Percentiles rank a stretch among this genome's conserved stretches.
Evolutionary conservation across 1,139 yeast genomes (phyloP).

Genomic region (Scheffersomyces insectosa): DNA sequence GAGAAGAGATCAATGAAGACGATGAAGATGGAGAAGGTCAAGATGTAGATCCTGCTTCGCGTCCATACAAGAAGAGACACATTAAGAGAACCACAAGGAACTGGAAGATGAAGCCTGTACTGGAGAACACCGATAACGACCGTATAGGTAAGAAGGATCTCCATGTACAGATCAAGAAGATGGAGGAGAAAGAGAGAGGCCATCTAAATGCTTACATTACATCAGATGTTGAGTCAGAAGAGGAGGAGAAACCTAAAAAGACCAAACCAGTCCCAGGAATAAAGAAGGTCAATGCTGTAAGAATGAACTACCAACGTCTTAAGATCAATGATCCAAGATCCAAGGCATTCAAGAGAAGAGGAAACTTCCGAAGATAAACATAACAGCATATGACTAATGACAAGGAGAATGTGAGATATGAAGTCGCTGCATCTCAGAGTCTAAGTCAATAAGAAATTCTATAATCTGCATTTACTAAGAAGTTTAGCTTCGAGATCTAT

Average conservation of each 20-base stretch:
- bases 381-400: too few relatives aligned
- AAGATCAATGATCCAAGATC: constrained; percentile 44
- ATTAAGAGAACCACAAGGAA: constrained; percentile 67
- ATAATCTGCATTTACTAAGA: neutral
- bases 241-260: constrained; percentile 10
- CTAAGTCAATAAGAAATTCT: neutral
- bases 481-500: neutral
- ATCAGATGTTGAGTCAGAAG: constrained; percentile 12
- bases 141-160: constrained; percentile 36
- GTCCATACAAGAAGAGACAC: constrained; percentile 39
- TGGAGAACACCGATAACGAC: constrained; percentile 25
- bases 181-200: constrained; percentile 26
- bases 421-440: neutral
- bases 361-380: too few relatives aligned
- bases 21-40: constrained; percentile 15
- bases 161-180: constrained; percentile 37
- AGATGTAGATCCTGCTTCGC: constrained; percentile 14
- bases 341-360: constrained; percentile 27
- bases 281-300: constrained; percentile 35
- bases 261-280: neutral
- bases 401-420: constrained; percentile 13
- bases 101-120: constrained; percentile 52
- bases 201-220: constrained; percentile 21
- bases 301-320: constrained; percentile 41
- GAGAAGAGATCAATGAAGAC: constrained; percentile 17